Evolutionary conservation across 164 flowering plant species (phyloP).

Genomic region (Protea cynaroides): DNA sequence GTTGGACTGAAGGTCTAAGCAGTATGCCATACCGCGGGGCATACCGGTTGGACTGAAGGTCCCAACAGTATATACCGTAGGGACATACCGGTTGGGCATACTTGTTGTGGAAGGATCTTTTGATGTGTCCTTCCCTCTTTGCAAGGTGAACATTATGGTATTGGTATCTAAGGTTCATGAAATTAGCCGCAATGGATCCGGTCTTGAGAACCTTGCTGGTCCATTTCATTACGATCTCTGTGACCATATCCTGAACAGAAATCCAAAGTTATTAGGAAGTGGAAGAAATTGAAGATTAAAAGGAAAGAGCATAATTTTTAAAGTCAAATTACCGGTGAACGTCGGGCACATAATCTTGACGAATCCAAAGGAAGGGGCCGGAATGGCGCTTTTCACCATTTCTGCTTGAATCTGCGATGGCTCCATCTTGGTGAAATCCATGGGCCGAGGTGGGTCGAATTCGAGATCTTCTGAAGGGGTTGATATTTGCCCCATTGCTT

Average conservation of each 20-base stretch:
- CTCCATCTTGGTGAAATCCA: slow-evolving; percentile 47
- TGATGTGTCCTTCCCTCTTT: slow-evolving; percentile 41
- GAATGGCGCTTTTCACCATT: slow-evolving; percentile 55
- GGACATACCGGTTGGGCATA: too few relatives aligned
- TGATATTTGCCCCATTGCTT: slow-evolving; percentile 72
- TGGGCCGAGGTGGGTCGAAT: slow-evolving; percentile 50
- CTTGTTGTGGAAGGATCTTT: neutral
- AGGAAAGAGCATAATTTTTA: neutral
- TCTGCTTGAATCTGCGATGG: slow-evolving; percentile 49
- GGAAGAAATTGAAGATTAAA: neutral
- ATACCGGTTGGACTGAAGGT: too few relatives aligned
- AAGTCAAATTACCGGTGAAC: slow-evolving; percentile 38
- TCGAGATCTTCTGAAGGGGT: slow-evolving; percentile 31
- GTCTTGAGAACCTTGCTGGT: slow-evolving; percentile 64
- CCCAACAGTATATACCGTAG: too few relatives aligned
- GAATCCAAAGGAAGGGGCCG: slow-evolving; percentile 73
- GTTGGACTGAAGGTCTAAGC: too few relatives aligned
- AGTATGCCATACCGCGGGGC: too few relatives aligned
- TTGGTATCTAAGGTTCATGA: slow-evolving; percentile 61
- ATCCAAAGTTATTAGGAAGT: neutral
- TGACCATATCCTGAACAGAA: slow-evolving; percentile 51
- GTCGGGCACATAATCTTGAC: slow-evolving; percentile 65
- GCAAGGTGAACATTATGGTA: slow-evolving; percentile 85
- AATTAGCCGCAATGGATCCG: slow-evolving; percentile 55
- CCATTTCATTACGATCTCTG: slow-evolving; percentile 83